phyloP scores from a whole-genome alignment of 176 grass and related monocot genomes.

The Ensete ventricosum region DNA sequence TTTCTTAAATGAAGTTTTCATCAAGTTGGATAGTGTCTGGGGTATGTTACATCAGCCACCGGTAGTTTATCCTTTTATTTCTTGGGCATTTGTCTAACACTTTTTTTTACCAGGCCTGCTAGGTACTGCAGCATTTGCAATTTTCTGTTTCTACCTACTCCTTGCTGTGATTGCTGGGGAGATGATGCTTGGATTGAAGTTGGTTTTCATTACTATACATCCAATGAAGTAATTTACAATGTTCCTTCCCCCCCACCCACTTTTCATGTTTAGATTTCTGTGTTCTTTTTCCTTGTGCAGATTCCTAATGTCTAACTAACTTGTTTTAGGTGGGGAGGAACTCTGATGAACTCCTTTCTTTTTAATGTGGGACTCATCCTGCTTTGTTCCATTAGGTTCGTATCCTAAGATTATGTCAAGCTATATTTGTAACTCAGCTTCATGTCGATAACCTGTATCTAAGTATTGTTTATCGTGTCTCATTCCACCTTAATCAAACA shows the following conservation, averaged over 20 bases:
- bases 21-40: constrained; percentile 91
- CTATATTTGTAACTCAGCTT: not conserved
- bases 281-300: not conserved
- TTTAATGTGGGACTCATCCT: constrained; percentile 98
- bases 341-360: constrained; percentile 96
- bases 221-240: constrained; percentile 85
- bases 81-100: constrained; percentile 2
- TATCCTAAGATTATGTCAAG: not conserved
- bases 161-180: constrained; percentile 97
- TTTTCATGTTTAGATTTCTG: not conserved
- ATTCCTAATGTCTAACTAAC: not conserved
- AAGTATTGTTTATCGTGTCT: not conserved
- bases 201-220: constrained; percentile 99
- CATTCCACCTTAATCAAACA: not conserved
- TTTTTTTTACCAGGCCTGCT: constrained; percentile 67
- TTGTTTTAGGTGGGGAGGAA: constrained; percentile 89
- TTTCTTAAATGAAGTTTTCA: constrained; percentile 97
- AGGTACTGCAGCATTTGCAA: constrained; percentile 93
- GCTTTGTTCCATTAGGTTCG: constrained; percentile 95
- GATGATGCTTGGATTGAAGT: constrained; percentile 95
- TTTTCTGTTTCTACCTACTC: constrained; percentile 99
- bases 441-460: not conserved
- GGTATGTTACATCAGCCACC: constrained; percentile 42
- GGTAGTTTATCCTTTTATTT: constrained; percentile 18
- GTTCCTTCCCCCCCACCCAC: not conserved